These are phyloP conservation scores for Podila clonocystis DNA, from an alignment of 192 early-diverging fungal species.

Conservation along the genomic window DNA sequence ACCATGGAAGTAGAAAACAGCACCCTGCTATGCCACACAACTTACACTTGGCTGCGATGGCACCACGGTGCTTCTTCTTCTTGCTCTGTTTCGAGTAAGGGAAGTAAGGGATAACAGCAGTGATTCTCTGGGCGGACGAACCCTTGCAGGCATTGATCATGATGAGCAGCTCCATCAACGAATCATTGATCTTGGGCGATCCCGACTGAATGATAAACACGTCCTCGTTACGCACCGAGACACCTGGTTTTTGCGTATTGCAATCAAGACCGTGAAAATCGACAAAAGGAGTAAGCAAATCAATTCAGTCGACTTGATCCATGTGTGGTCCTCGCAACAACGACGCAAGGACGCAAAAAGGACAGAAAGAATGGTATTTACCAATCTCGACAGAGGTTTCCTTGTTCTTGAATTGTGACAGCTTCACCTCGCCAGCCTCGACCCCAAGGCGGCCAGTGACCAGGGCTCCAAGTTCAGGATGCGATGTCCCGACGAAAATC, in stretches of 20 bases:
- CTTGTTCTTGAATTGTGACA: slow-evolving; percentile 88
- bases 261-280: not conserved
- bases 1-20: not conserved
- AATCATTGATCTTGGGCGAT: slow-evolving; percentile 85
- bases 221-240: slow-evolving; percentile 96
- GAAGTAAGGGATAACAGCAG: slow-evolving; percentile 96
- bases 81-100: slow-evolving; percentile 99
- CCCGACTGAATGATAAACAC: slow-evolving; percentile 98
- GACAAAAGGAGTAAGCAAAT: not conserved
- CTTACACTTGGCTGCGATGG: slow-evolving; percentile 92
- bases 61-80: slow-evolving; percentile 97
- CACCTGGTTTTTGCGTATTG: slow-evolving; percentile 57
- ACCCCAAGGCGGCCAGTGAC: slow-evolving; percentile 83
- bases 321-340: not conserved
- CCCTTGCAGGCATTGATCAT: slow-evolving; percentile 97
- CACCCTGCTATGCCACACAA: not conserved
- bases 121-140: slow-evolving; percentile 91
- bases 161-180: slow-evolving; percentile 98
- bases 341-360: not conserved
- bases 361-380: slow-evolving; percentile 4
- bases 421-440: slow-evolving; percentile 66
- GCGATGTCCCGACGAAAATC: slow-evolving; percentile 89
- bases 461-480: slow-evolving; percentile 82
- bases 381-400: slow-evolving; percentile 88
- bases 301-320: not conserved